These are phyloP conservation scores for Platanthera guangdongensis DNA, from an alignment of 106 monocot genomes.

Conservation along the genomic window DNA sequence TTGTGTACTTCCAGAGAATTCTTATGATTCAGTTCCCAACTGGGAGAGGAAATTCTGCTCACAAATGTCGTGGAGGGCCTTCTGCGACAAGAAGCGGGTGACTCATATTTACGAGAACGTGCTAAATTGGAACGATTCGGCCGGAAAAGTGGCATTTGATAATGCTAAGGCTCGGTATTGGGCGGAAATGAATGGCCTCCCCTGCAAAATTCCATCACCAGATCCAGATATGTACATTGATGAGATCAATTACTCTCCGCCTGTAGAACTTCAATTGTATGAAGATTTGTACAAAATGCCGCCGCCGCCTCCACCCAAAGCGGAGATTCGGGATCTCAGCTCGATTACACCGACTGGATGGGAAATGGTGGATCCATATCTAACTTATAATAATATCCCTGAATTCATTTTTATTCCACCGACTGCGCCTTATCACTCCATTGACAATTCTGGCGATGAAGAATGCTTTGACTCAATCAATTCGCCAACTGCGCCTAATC, in stretches of 20 bases:
- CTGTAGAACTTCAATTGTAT: conserved; percentile 29
- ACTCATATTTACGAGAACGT: conserved; percentile 21
- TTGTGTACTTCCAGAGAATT: not conserved
- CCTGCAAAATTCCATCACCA: conserved; percentile 25
- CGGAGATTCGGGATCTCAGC: not conserved
- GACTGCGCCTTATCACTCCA: no score
- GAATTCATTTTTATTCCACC: no score
- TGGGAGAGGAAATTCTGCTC: conserved; percentile 50
- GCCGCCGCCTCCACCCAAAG: not conserved
- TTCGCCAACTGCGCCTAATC: not conserved
- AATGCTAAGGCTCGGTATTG: conserved; percentile 40
- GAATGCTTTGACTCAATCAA: not conserved
- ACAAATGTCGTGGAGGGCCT: conserved; percentile 23
- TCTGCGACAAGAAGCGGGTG: conserved; percentile 28
- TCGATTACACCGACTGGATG: not conserved
- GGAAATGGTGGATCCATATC: not conserved
- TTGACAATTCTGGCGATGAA: not conserved
- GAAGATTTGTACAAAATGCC: conserved; percentile 29
- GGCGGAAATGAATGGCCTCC: conserved; percentile 25
- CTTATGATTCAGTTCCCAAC: conserved; percentile 12
- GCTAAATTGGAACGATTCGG: conserved; percentile 53
- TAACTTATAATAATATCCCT: no score
- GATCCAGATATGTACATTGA: conserved; percentile 44
- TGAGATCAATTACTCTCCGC: conserved; percentile 22
- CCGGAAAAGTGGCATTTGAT: conserved; percentile 36